phyloP scores from a whole-genome alignment of 441 rosid species.

The Breynia disticha region DNA sequence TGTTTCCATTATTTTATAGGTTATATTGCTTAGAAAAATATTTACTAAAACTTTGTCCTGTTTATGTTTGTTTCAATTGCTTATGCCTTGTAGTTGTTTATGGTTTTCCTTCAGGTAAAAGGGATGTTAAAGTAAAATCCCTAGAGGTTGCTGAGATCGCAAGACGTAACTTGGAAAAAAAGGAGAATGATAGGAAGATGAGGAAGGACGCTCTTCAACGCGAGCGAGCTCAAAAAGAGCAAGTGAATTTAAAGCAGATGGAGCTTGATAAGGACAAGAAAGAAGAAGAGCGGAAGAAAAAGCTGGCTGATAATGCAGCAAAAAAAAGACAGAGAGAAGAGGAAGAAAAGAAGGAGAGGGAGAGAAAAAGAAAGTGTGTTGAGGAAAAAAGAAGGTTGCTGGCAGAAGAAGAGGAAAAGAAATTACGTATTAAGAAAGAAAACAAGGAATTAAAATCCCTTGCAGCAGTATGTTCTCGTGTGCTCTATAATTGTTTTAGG shows the following conservation, averaged over 20 bases:
- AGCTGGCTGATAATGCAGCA: constrained; percentile 59
- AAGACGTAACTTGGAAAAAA: constrained; percentile 72
- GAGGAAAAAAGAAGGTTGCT: constrained; percentile 53
- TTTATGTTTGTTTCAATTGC: constrained; percentile 5
- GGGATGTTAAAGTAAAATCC: constrained; percentile 83
- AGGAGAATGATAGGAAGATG: constrained; percentile 74
- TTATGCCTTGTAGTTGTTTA: not conserved
- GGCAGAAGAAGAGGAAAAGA: constrained; percentile 38
- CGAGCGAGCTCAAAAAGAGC: constrained; percentile 68
- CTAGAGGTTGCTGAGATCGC: constrained; percentile 88
- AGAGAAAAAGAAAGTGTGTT: constrained; percentile 53
- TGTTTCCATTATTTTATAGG: not conserved
- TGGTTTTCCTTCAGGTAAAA: constrained; percentile 49
- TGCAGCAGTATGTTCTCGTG: constrained; percentile 33
- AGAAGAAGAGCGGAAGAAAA: constrained; percentile 73
- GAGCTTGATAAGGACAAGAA: constrained; percentile 64
- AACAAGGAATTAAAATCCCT: constrained; percentile 34
- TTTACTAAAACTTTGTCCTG: not conserved
- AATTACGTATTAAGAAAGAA: constrained; percentile 30
- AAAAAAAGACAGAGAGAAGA: constrained; percentile 75
- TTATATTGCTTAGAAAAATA: not conserved
- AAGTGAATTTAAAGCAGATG: constrained; percentile 49
- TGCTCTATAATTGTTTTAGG: not conserved
- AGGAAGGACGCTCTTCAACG: constrained; percentile 77
- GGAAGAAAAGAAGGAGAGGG: constrained; percentile 58